Base-by-base conservation (phyloP, 1,284 basidiomycete species). In the Ustilago loliicola region DNA sequence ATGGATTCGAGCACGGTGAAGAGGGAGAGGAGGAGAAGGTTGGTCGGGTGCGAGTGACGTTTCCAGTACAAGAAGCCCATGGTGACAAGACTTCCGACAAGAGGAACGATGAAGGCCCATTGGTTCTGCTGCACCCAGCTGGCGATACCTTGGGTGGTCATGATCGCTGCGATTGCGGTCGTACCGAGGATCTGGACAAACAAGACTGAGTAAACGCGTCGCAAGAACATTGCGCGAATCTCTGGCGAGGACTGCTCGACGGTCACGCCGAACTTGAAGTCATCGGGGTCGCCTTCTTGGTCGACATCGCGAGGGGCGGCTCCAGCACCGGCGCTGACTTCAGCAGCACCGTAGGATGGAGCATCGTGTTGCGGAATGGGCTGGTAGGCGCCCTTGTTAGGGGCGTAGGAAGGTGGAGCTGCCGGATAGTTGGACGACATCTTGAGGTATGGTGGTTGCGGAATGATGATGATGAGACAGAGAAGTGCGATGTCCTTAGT, bases 51-150 rank as follows among this genome's bases (percentile, higher is more conserved):
- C 84, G 89, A 91, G 87, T 94, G 93, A 71, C 94, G 91, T 87
- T 95, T 94, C 92, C 92, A 94, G 88, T 91, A 95, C 17, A 94
- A 88, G 51, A 93, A 87, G 4, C 91, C 91, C 51, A 95, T 90
- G 73, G 91, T 92, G 82, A 93, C 86, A 47, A 95, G 87, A 21
- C 92, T 91, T 30, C 91, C 92, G 76, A 94, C 89, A 29, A 94
- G 88, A 21, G 93, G 91, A 21, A 93, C 62, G 59, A 85, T 75
- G 57, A 85, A 73, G 8, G 80, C 63, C 84, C 83, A 83, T 30
- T 73, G 62, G 70, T 83, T 76, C 25, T 69, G 52, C 55, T 81
- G 79, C 7, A 86, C 63, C 84, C 84, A 86, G 0, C 60, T 51
- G 0, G 79, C 64, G 13, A 81, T 55, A 9, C 48, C 42, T 8